Evolutionary conservation across 768 basidiomycete genomes (phyloP).

Genomic region (Collybiopsis confluens): DNA sequence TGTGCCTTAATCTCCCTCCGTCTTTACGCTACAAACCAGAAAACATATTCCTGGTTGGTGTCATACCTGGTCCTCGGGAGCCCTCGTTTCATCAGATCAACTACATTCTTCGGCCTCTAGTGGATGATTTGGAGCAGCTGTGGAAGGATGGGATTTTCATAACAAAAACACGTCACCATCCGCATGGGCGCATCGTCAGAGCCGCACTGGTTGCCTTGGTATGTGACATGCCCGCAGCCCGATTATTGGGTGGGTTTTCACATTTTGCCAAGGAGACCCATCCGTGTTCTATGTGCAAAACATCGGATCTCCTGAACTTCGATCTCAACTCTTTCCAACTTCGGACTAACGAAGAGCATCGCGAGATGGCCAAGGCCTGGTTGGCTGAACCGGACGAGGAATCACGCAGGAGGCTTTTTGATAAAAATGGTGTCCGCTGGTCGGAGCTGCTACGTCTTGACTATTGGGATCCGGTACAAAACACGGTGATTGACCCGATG

Average conservation of each 20-base stretch:
- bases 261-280: neutral
- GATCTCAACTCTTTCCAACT: neutral
- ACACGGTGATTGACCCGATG: conserved; percentile 17
- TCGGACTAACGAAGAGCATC: neutral
- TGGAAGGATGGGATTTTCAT: conserved; percentile 28
- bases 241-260: conserved; percentile 18
- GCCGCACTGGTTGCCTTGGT: conserved; percentile 23
- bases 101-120: conserved; percentile 19
- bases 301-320: neutral
- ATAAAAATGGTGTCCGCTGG: conserved; percentile 14
- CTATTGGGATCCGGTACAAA: conserved; percentile 18
- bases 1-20: conserved; percentile 32
- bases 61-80: conserved; percentile 33
- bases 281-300: conserved; percentile 4
- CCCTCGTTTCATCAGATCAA: conserved; percentile 21
- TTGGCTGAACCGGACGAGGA: neutral
- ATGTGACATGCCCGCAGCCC: conserved; percentile 32
- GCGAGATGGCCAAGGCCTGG: neutral
- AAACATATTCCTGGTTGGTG: conserved; percentile 29
- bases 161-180: conserved; percentile 12
- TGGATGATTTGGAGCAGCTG: conserved; percentile 20
- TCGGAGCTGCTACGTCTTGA: conserved; percentile 16
- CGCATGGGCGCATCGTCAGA: conserved; percentile 16
- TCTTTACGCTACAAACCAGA: conserved; percentile 23
- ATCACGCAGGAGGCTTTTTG: conserved; percentile 12